Evolutionary conservation across 2,329 filamentous ascomycete genomes (phyloP).

Genomic region (Arthrobotrys megalospora): DNA sequence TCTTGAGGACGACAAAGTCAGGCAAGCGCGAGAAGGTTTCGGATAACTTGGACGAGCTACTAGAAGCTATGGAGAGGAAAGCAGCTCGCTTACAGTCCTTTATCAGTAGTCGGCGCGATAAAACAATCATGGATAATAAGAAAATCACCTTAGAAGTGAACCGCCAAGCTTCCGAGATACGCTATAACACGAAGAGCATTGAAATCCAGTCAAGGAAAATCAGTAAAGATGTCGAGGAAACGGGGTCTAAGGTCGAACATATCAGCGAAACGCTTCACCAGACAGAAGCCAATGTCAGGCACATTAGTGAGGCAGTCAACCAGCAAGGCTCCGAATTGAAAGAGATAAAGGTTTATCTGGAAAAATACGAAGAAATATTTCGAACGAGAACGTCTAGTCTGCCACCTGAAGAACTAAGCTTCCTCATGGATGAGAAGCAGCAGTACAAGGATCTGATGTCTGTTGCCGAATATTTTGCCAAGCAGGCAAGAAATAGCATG

Average conservation of each 20-base stretch:
- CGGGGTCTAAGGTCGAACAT: background rate
- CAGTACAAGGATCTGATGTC: slow-evolving; percentile 6
- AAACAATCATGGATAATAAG: slow-evolving; percentile 12
- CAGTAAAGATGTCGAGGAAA: background rate
- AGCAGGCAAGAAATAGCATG: slow-evolving; percentile 9
- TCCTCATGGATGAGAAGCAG: slow-evolving; percentile 11
- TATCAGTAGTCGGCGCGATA: slow-evolving; percentile 10
- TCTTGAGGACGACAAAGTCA: slow-evolving; percentile 1
- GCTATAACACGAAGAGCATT: slow-evolving; percentile 6
- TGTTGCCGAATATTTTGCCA: background rate
- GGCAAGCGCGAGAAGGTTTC: background rate
- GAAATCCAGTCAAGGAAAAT: slow-evolving; percentile 5
- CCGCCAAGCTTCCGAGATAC: slow-evolving; percentile 3
- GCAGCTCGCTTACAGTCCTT: background rate
- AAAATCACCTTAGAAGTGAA: background rate
- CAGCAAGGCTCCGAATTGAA: slow-evolving; percentile 7
- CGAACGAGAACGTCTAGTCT: background rate
- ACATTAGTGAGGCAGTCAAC: slow-evolving; percentile 6
- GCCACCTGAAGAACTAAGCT: background rate
- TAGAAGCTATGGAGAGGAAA: background rate
- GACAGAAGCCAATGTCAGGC: background rate
- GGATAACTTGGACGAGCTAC: slow-evolving; percentile 6
- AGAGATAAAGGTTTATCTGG: background rate
- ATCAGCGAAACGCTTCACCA: slow-evolving; percentile 7
- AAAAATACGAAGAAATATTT: slow-evolving; percentile 12